Conservation (phyloP, 148 eudicot genomes). For the Polygonum maritimum region DNA sequence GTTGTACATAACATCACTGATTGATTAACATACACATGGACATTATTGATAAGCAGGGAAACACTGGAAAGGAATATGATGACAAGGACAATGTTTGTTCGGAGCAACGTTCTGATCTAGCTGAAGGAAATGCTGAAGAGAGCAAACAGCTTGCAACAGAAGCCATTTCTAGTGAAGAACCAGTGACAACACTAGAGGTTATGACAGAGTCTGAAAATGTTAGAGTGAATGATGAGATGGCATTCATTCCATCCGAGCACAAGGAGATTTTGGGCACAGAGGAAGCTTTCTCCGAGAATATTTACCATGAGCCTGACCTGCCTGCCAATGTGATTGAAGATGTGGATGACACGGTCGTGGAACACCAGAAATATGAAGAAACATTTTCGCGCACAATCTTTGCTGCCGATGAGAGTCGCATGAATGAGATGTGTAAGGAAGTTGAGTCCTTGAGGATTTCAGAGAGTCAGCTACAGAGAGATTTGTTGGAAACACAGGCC, state of each 20-base stretch:
- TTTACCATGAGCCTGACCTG: conserved; percentile 51
- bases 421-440: conserved; percentile 34
- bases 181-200: conserved; percentile 56
- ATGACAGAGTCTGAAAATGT: conserved; percentile 53
- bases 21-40: neutral
- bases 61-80: conserved; percentile 31
- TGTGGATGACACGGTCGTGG: conserved; percentile 39
- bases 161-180: conserved; percentile 20
- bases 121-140: conserved; percentile 77
- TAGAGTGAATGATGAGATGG: conserved; percentile 38
- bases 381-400: conserved; percentile 29
- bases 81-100: conserved; percentile 35
- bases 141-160: conserved; percentile 29
- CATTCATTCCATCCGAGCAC: conserved; percentile 55
- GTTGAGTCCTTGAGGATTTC: conserved; percentile 35
- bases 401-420: conserved; percentile 28
- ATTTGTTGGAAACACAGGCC: conserved; percentile 26
- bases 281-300: conserved; percentile 42
- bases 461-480: conserved; percentile 35
- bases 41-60: conserved; percentile 14
- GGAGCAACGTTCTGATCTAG: conserved; percentile 39
- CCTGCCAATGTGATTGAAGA: conserved; percentile 32
- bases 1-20: neutral
- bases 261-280: conserved; percentile 45
- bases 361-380: conserved; percentile 44